Conservation (phyloP, 148 eudicot genomes). For the Drosera capensis region DNA sequence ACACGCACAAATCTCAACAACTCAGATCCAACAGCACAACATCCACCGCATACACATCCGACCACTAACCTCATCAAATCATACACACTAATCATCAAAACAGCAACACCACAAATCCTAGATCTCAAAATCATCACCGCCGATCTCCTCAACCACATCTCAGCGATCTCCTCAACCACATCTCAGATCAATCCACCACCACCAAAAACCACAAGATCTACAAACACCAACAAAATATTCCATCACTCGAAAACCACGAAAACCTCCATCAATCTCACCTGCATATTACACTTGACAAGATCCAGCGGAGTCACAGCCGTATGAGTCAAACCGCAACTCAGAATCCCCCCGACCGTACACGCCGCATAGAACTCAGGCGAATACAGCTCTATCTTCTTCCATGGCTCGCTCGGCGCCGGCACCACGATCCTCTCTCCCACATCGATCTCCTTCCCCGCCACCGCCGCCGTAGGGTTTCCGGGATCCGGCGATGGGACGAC, state of each 20-base stretch:
- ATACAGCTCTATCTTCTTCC: slow-evolving; percentile 41
- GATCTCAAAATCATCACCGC: too few species aligned
- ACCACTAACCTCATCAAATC: too few species aligned
- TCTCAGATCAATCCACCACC: too few species aligned
- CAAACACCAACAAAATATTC: neutral
- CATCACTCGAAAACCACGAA: neutral
- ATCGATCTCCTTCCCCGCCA: too few species aligned
- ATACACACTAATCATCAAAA: too few species aligned
- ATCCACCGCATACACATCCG: too few species aligned
- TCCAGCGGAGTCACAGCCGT: slow-evolving; percentile 64
- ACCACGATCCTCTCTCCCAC: slow-evolving; percentile 14
- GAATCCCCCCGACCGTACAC: slow-evolving; percentile 37
- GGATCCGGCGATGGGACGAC: neutral
- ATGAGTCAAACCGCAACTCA: slow-evolving; percentile 64
- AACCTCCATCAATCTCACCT: slow-evolving; percentile 16
- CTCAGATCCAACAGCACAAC: too few species aligned
- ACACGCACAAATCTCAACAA: too few species aligned
- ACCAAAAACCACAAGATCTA: neutral
- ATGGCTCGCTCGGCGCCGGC: slow-evolving; percentile 36
- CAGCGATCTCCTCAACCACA: too few species aligned
- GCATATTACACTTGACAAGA: slow-evolving; percentile 70
- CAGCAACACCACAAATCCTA: too few species aligned
- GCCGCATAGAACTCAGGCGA: slow-evolving; percentile 46
- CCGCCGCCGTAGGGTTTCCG: too few species aligned
- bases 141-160: too few species aligned